phyloP scores from a whole-genome alignment of 371 early-diverging fungal species.

The Saksenaea oblongispora region DNA sequence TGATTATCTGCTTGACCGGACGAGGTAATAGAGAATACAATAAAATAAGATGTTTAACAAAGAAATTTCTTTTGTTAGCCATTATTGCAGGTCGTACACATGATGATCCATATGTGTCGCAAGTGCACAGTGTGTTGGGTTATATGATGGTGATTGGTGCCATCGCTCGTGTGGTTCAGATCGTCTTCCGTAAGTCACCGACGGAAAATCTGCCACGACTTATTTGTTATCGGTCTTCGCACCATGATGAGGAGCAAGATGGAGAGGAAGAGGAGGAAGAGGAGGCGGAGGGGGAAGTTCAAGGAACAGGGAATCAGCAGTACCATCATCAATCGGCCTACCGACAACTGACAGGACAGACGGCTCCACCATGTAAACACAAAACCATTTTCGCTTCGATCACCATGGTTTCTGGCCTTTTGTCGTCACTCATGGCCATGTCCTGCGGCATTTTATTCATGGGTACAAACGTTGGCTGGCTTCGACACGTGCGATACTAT shows the following conservation, averaged over 20 bases:
- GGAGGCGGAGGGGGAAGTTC: slow-evolving; percentile 3
- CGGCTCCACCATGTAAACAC: slow-evolving; percentile 28
- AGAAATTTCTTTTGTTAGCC: slow-evolving; percentile 3
- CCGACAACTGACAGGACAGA: slow-evolving; percentile 17
- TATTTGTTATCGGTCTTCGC: slow-evolving; percentile 18
- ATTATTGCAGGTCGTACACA: slow-evolving; percentile 18
- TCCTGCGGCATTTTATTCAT: slow-evolving; percentile 38
- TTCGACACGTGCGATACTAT: slow-evolving; percentile 33
- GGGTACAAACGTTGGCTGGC: slow-evolving; percentile 43
- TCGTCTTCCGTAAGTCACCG: slow-evolving; percentile 45
- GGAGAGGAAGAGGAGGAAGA: slow-evolving; percentile 22
- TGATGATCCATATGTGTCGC: slow-evolving; percentile 27
- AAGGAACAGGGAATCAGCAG: slow-evolving; percentile 1
- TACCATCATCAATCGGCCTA: slow-evolving; percentile 12
- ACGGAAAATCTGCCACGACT: slow-evolving; percentile 40
- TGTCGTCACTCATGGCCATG: slow-evolving; percentile 31
- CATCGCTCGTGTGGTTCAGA: slow-evolving; percentile 31
- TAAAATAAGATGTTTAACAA: not conserved
- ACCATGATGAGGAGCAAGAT: slow-evolving; percentile 13
- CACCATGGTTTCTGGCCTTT: slow-evolving; percentile 31
- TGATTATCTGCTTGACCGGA: slow-evolving; percentile 27
- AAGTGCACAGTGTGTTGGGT: slow-evolving; percentile 40
- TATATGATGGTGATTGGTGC: slow-evolving; percentile 37
- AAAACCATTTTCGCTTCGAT: slow-evolving; percentile 37
- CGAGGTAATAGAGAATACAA: slow-evolving; percentile 13